These are phyloP conservation scores for Amanita muscaria DNA, from an alignment of 768 basidiomycete species.

Conservation along the genomic window DNA sequence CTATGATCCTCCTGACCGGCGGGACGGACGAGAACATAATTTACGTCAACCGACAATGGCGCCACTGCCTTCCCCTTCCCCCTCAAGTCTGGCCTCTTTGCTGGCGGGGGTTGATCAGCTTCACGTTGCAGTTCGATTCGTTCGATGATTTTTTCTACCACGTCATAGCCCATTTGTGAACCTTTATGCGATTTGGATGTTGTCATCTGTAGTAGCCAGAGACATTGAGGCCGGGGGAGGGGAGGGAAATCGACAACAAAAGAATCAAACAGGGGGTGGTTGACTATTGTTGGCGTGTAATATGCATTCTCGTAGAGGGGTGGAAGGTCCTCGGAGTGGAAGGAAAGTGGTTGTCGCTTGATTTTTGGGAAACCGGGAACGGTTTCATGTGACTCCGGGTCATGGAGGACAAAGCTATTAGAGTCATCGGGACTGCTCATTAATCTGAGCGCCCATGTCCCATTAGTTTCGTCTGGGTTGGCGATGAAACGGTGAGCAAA, in stretches of 20 bases:
- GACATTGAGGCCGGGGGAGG: neutral
- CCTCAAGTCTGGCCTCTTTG: neutral
- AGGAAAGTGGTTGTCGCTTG: neutral
- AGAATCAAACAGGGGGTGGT: neutral
- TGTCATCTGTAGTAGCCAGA: no score
- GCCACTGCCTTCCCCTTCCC: neutral
- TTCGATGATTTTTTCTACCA: neutral
- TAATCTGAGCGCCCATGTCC: neutral
- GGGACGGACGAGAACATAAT: neutral
- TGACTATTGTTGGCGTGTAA: neutral
- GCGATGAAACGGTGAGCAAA: neutral
- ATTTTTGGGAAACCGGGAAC: neutral
- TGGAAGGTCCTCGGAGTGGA: neutral
- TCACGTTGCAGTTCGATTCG: neutral
- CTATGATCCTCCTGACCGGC: neutral
- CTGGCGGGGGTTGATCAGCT: no score
- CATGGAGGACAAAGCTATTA: neutral
- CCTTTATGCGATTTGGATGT: no score
- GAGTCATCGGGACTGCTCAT: neutral
- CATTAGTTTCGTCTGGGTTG: neutral
- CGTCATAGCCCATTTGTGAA: neutral
- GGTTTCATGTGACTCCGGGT: neutral
- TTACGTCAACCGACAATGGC: neutral
- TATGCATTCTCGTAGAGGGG: neutral
- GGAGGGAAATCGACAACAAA: neutral